These are phyloP conservation scores for Myriosclerotinia scirpicola DNA, from an alignment of 2,329 filamentous ascomycete genomes.

Conservation along the genomic window DNA sequence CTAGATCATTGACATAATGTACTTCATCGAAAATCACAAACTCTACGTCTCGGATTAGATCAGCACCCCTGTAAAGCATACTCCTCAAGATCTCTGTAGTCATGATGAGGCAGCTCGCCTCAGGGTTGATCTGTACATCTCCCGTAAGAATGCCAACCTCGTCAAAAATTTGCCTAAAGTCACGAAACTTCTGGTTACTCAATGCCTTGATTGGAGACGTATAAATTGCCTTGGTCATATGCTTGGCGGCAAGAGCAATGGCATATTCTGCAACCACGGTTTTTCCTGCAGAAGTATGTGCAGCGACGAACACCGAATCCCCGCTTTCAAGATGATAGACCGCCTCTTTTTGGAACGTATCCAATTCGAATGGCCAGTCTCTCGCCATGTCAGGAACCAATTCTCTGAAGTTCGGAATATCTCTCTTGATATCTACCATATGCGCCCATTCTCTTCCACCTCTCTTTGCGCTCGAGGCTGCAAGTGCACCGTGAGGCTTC, in stretches of 20 bases:
- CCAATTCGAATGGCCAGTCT: slow-evolving; percentile 95
- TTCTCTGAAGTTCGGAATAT: slow-evolving; percentile 91
- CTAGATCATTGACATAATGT: slow-evolving; percentile 95
- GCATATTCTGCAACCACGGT: slow-evolving; percentile 98
- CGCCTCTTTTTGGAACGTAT: slow-evolving; percentile 98
- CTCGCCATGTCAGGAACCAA: slow-evolving; percentile 94
- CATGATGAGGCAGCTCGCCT: slow-evolving; percentile 98
- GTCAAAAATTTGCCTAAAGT: slow-evolving; percentile 86
- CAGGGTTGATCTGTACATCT: slow-evolving; percentile 95
- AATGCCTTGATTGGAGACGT: slow-evolving; percentile 98
- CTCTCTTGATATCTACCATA: slow-evolving; percentile 93
- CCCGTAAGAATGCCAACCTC: slow-evolving; percentile 97
- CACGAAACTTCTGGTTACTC: slow-evolving; percentile 97
- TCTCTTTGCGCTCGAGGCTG: slow-evolving; percentile 69
- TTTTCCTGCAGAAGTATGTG: slow-evolving; percentile 96
- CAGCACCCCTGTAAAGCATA: slow-evolving; percentile 96
- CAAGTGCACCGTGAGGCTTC: slow-evolving; percentile 76
- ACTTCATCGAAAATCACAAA: slow-evolving; percentile 99
- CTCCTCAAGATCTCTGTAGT: slow-evolving; percentile 96
- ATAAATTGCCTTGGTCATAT: slow-evolving; percentile 99
- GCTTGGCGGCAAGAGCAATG: slow-evolving; percentile 91
- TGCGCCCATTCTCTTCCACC: slow-evolving; percentile 91
- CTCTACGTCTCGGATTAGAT: slow-evolving; percentile 94
- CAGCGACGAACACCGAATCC: slow-evolving; percentile 96
- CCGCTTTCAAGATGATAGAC: slow-evolving; percentile 96